Evolutionary conservation across 2,329 filamentous ascomycete species (phyloP), one percentile per base, ranked within the genome.

Genomic region (Fusarium concolor): DNA sequence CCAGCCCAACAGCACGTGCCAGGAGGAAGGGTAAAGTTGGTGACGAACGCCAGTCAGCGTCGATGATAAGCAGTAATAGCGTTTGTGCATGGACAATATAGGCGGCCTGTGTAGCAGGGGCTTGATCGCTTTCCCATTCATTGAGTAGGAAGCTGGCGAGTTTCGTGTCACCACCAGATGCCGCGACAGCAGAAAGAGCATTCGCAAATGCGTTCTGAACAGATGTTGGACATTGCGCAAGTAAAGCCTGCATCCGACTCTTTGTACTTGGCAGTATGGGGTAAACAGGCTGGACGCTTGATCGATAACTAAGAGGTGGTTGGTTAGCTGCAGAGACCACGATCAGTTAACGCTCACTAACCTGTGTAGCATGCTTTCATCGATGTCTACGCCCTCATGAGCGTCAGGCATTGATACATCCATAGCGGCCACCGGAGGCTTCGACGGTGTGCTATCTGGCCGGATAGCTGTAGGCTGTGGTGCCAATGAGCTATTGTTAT

Each of bases 11-110:
- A 8, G 90, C 90, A 42, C 87, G 85, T 9, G 86, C 87, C n/a
- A 93, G 78, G 73, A 91, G 84, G 15, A 81, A 83, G 0, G 77
- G 79, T 53, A 64, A 78, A 71, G 54, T 87, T 81, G 70, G 84
- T 79, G 71, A 88, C 84, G 73, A 74, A 35, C 78, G 74, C 78
- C 78, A 79, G 71, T 91, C 89, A 3, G 88, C 86, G 64, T 90
- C 89, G 28, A 92, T 85, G 14, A 87, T 85, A 74, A 92, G 84
- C 45, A 93, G 81, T 35, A 92, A 79, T 38, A 92, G 79, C 1
- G 87, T 88, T 73, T 92, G 90, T 9, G 92, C 82, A 73, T 90
- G 88, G 1, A 92, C 81, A 22, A 88, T 81, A 56, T 86, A 81
- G 24, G 79, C 78, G 6, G 80, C 75, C 6, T 76, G 66, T 9